These are phyloP conservation scores for Diaporthe longicolla DNA, from an alignment of 2,329 filamentous ascomycete genomes.

Conservation along the genomic window DNA sequence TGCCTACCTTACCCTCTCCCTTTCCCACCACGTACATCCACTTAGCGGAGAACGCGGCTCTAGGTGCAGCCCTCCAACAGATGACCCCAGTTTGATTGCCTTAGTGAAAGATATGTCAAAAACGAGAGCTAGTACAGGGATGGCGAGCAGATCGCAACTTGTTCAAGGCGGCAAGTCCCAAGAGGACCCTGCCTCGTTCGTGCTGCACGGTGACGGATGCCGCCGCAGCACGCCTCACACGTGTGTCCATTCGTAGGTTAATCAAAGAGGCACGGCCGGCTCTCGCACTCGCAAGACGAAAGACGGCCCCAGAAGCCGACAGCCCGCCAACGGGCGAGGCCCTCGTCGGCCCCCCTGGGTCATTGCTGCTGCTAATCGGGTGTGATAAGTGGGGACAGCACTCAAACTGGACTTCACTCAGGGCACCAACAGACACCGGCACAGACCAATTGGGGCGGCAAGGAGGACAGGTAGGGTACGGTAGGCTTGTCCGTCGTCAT, in stretches of 20 bases:
- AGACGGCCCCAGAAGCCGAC: conserved; percentile 25
- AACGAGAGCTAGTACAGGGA: background rate
- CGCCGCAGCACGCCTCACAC: background rate
- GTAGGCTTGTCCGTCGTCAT: conserved; percentile 23
- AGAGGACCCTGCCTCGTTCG: background rate
- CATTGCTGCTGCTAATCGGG: conserved; percentile 5
- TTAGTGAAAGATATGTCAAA: background rate
- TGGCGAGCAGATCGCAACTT: conserved; percentile 12
- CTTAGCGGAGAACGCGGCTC: background rate
- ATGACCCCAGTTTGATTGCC: too few relatives aligned
- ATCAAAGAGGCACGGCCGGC: background rate
- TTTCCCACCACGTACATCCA: background rate
- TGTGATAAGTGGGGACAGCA: conserved; percentile 15
- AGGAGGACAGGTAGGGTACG: too few relatives aligned
- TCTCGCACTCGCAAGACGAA: background rate
- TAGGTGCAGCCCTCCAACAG: background rate
- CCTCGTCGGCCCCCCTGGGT: background rate
- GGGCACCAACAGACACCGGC: background rate
- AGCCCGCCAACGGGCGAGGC: conserved; percentile 19
- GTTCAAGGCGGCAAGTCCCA: background rate
- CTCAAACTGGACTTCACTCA: background rate
- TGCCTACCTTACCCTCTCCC: background rate
- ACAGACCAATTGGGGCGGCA: background rate
- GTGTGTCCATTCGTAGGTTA: too few relatives aligned
- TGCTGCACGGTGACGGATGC: conserved; percentile 26